A percentile compares a stretch with the other conserved stretches of the same genome.
Conservation (phyloP, 2,329 filamentous ascomycete genomes). For the Talaromyces sp. region DNA sequence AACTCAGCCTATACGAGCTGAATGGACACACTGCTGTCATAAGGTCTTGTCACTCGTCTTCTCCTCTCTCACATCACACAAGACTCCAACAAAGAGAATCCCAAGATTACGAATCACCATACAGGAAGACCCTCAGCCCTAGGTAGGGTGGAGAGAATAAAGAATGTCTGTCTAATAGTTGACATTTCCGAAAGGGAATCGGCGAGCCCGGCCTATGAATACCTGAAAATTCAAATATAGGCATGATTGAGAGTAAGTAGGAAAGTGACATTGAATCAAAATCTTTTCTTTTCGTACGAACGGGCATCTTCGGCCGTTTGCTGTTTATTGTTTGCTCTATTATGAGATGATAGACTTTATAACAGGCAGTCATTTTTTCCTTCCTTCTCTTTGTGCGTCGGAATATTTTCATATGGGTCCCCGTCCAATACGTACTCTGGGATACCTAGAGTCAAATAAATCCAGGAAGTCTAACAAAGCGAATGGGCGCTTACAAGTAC, state of each 20-base stretch:
- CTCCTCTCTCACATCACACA: not conserved
- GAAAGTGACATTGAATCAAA: not conserved
- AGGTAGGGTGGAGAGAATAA: too few species aligned
- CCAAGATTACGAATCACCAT: not conserved
- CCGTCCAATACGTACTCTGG: not conserved
- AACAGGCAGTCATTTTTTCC: too few species aligned
- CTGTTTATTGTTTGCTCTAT: not conserved
- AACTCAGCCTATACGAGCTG: not conserved
- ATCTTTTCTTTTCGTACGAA: too few species aligned
- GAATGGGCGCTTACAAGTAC: not conserved
- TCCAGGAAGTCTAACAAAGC: not conserved
- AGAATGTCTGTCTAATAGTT: not conserved
- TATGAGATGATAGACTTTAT: too few species aligned
- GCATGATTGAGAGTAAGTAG: not conserved
- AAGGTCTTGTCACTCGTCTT: not conserved
- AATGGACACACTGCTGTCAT: not conserved
- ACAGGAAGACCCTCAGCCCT: not conserved
- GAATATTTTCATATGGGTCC: not conserved
- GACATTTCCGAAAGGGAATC: not conserved
- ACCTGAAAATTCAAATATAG: not conserved
- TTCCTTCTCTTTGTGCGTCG: not conserved
- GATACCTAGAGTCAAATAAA: not conserved
- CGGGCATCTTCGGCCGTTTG: not conserved
- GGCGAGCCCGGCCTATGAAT: not conserved
- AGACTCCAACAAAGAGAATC: not conserved